A percentile compares a stretch with the other conserved stretches of the same genome.
phyloP scores from a whole-genome alignment of 2,329 filamentous ascomycete species.

The Epicoccum sorghinum region DNA sequence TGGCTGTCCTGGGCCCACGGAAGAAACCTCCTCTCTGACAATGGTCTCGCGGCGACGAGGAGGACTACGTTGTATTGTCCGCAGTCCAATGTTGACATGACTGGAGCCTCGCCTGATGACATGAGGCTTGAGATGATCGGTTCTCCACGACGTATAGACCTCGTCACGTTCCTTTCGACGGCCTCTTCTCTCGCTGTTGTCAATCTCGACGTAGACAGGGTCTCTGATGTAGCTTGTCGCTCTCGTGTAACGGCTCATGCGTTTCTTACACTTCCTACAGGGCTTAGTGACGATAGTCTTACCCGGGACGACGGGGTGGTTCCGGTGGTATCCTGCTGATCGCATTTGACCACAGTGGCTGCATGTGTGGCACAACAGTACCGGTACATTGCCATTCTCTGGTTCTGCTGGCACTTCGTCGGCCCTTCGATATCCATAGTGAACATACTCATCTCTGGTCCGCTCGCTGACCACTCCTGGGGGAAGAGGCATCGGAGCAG shows the following conservation, averaged over 20 bases:
- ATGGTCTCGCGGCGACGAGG: slow-evolving; percentile 12
- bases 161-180: slow-evolving; percentile 31
- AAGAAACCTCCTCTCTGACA: slow-evolving; percentile 24
- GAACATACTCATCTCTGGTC: slow-evolving; percentile 23
- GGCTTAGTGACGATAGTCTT: slow-evolving; percentile 29
- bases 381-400: slow-evolving; percentile 26
- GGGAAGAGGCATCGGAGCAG: slow-evolving; percentile 11
- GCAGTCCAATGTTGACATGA: slow-evolving; percentile 31
- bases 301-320: slow-evolving; percentile 44
- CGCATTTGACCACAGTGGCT: slow-evolving; percentile 42
- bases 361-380: slow-evolving; percentile 44
- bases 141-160: slow-evolving; percentile 21
- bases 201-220: slow-evolving; percentile 24
- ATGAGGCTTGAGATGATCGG: slow-evolving; percentile 24
- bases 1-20: slow-evolving; percentile 28
- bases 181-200: slow-evolving; percentile 29
- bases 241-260: slow-evolving; percentile 18
- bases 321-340: slow-evolving; percentile 43
- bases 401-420: slow-evolving; percentile 18
- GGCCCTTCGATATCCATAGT: slow-evolving; percentile 24
- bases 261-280: slow-evolving; percentile 43
- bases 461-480: slow-evolving; percentile 21
- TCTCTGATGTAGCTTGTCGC: slow-evolving; percentile 27
- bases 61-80: slow-evolving; percentile 29
- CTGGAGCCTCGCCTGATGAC: slow-evolving; percentile 25